Evolutionary conservation across 345 rosid species (phyloP).

Genomic region (Linum tenue): DNA sequence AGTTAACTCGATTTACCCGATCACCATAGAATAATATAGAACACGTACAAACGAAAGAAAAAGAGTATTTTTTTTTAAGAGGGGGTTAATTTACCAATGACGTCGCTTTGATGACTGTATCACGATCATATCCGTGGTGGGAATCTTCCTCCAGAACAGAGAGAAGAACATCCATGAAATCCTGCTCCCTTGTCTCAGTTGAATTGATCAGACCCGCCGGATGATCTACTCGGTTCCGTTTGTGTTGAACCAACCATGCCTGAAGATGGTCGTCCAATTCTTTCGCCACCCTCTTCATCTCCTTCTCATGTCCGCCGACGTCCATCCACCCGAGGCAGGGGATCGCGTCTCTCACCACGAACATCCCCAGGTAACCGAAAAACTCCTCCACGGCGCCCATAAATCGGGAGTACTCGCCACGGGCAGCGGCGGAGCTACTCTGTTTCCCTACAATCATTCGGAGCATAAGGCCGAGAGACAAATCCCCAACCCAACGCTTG

Average conservation of each 20-base stretch:
- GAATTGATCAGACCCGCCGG: no score
- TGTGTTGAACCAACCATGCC: constrained; percentile 23
- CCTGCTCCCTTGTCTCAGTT: constrained; percentile 11
- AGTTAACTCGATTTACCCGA: no score
- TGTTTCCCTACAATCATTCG: no score
- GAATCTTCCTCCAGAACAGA: neutral
- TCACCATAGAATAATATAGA: no score
- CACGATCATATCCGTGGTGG: neutral
- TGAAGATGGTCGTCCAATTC: constrained; percentile 15
- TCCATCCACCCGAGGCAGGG: constrained; percentile 31
- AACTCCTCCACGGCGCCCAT: no score
- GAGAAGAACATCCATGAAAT: neutral
- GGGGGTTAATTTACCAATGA: no score
- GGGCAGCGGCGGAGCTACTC: no score
- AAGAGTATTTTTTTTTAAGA: no score
- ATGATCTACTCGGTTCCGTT: neutral
- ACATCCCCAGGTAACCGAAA: neutral
- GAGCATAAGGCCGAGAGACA: no score
- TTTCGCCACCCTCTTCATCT: constrained; percentile 23
- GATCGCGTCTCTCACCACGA: constrained; percentile 21
- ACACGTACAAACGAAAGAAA: no score
- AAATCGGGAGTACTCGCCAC: neutral
- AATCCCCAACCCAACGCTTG: no score
- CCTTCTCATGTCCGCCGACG: constrained; percentile 30
- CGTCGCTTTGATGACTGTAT: neutral